Percentiles rank a stretch among this genome's conserved stretches.
Evolutionary conservation across 768 basidiomycete genomes (phyloP).

Genomic region (Boletus sp.): DNA sequence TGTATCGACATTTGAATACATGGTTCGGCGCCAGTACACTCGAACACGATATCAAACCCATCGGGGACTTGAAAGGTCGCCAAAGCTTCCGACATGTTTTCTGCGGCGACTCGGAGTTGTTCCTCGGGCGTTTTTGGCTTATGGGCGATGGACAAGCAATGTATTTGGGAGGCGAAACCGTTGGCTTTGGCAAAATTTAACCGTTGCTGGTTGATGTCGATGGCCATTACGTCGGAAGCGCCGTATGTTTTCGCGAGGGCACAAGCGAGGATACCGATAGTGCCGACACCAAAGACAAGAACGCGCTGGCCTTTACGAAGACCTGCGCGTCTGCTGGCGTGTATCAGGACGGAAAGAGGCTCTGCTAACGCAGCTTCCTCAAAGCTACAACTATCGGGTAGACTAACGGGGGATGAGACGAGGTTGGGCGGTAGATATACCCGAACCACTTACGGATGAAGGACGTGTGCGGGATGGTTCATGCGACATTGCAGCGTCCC

Average conservation of each 20-base stretch:
- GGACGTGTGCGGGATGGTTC: constrained; percentile 83
- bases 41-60: constrained; percentile 91
- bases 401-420: constrained; percentile 39
- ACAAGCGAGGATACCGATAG: constrained; percentile 90
- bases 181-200: constrained; percentile 73
- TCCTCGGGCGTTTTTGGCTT: constrained; percentile 55
- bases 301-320: constrained; percentile 59
- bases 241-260: constrained; percentile 73
- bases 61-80: constrained; percentile 57
- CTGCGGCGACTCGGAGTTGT: constrained; percentile 58
- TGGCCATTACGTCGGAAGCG: constrained; percentile 67
- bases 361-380: constrained; percentile 89
- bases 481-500: constrained; percentile 86
- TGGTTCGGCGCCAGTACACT: constrained; percentile 92
- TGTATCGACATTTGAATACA: constrained; percentile 90
- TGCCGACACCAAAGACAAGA: constrained; percentile 89
- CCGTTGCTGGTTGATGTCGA: constrained; percentile 84
- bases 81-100: constrained; percentile 51
- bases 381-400: constrained; percentile 74
- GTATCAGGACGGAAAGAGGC: constrained; percentile 88
- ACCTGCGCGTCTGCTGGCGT: constrained; percentile 49
- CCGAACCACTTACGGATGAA: constrained; percentile 72
- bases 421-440: neutral
- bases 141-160: constrained; percentile 54
- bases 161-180: constrained; percentile 76